Conservation (phyloP, 106 monocot species). For the Triglochin maritima region DNA sequence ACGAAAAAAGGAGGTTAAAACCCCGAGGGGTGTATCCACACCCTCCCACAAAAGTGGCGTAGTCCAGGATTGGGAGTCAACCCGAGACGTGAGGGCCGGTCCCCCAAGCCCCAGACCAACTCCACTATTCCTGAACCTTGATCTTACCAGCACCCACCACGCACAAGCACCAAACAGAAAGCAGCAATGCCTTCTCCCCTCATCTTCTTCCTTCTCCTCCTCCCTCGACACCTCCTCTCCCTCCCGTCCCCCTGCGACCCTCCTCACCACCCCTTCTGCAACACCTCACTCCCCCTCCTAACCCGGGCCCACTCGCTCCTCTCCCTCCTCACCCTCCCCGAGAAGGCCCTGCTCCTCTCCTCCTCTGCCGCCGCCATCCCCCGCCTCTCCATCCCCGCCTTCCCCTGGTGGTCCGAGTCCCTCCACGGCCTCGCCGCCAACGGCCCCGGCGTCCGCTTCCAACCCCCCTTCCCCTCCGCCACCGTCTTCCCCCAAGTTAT, state of each 20-base stretch:
- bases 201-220: background rate
- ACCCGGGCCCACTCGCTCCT: slow-evolving; percentile 46
- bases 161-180: too few relatives aligned
- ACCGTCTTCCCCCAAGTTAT: slow-evolving; percentile 88
- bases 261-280: slow-evolving; percentile 69
- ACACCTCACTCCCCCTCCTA: slow-evolving; percentile 44
- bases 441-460: slow-evolving; percentile 69
- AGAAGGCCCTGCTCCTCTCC: slow-evolving; percentile 67
- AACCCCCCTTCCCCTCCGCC: slow-evolving; percentile 36
- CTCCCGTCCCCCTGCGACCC: slow-evolving; percentile 31
- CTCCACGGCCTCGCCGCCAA: slow-evolving; percentile 78
- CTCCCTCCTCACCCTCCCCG: slow-evolving; percentile 56
- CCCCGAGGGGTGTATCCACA: too few relatives aligned
- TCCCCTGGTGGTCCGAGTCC: slow-evolving; percentile 96
- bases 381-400: slow-evolving; percentile 60
- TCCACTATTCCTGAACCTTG: too few relatives aligned
- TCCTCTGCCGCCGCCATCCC: slow-evolving; percentile 59
- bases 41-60: too few relatives aligned
- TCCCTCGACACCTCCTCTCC: background rate
- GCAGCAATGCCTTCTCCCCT: slow-evolving; percentile 1
- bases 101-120: too few relatives aligned
- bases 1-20: too few relatives aligned
- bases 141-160: too few relatives aligned
- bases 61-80: too few relatives aligned
- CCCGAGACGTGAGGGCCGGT: too few relatives aligned